These are phyloP conservation scores for Blastocystis sp. DNA, from an alignment of 352 stramenopile genomes.

Conservation along the genomic window DNA sequence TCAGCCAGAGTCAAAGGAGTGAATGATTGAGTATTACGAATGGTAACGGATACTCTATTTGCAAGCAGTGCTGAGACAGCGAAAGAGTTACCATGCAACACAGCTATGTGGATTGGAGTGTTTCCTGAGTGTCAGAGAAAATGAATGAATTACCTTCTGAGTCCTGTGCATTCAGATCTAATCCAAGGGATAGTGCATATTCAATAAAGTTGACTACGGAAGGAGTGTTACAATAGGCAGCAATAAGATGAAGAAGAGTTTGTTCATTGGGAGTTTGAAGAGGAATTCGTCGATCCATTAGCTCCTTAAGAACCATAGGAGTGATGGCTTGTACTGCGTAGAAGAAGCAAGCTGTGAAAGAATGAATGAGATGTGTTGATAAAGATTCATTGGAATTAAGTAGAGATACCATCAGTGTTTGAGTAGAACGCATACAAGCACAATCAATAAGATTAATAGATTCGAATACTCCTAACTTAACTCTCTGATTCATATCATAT, in stretches of 20 bases:
- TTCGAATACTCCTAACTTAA: background rate
- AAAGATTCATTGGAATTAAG: background rate
- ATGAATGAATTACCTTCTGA: background rate
- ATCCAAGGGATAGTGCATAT: background rate
- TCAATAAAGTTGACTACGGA: background rate
- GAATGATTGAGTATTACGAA: background rate
- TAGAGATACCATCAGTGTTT: background rate
- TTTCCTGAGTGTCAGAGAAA: background rate
- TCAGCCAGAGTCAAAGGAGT: background rate
- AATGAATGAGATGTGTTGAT: background rate
- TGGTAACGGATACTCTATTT: background rate
- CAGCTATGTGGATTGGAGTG: background rate
- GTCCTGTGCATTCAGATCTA: background rate
- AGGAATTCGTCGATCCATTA: background rate
- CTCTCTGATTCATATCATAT: background rate
- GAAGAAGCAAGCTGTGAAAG: background rate
- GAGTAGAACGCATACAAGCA: slow-evolving; percentile 5
- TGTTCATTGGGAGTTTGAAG: background rate
- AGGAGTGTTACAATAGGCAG: background rate
- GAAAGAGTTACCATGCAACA: background rate
- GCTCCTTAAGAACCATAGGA: background rate
- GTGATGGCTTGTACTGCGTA: background rate
- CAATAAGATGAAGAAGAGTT: background rate
- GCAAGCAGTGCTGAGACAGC: background rate
- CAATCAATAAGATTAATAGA: background rate